These are phyloP conservation scores for Cardamine occulta DNA, from an alignment of 345 rosid genomes.

Conservation along the genomic window DNA sequence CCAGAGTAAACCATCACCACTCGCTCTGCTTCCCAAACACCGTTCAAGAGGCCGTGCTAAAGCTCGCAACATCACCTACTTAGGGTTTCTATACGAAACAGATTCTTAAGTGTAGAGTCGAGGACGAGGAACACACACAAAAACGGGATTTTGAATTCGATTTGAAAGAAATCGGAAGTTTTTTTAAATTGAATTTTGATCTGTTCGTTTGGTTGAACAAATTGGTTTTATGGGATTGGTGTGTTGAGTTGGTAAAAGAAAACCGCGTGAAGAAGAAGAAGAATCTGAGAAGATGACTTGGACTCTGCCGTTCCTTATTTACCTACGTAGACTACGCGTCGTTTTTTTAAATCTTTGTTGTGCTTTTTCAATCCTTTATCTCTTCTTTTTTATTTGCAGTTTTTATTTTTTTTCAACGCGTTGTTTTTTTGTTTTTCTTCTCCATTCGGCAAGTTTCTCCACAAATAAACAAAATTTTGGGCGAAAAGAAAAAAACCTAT, in stretches of 20 bases:
- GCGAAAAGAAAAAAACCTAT: background rate
- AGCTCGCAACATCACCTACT: slow-evolving; percentile 62
- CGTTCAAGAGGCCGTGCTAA: slow-evolving; percentile 71
- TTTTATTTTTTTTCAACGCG: slow-evolving; percentile 23
- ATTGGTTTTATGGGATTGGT: slow-evolving; percentile 30
- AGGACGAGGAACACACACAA: background rate
- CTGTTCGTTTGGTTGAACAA: slow-evolving; percentile 26
- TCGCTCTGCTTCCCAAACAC: slow-evolving; percentile 64
- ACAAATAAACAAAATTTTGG: background rate
- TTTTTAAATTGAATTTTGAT: background rate
- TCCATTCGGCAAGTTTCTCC: slow-evolving; percentile 10
- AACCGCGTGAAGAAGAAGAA: slow-evolving; percentile 59
- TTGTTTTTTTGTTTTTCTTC: slow-evolving; percentile 1
- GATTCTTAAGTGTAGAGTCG: slow-evolving; percentile 14
- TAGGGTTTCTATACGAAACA: slow-evolving; percentile 12
- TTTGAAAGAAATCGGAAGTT: background rate
- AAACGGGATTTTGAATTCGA: background rate
- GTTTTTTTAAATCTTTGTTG: background rate
- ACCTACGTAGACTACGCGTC: slow-evolving; percentile 55
- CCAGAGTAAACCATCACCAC: slow-evolving; percentile 81
- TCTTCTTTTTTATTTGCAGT: background rate
- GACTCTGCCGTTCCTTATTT: slow-evolving; percentile 32
- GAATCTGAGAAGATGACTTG: slow-evolving; percentile 37
- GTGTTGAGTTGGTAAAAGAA: slow-evolving; percentile 42
- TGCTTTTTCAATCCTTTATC: slow-evolving; percentile 13